Evolutionary conservation across 345 rosid genomes (phyloP).

Genomic region (Noccaea caerulescens): DNA sequence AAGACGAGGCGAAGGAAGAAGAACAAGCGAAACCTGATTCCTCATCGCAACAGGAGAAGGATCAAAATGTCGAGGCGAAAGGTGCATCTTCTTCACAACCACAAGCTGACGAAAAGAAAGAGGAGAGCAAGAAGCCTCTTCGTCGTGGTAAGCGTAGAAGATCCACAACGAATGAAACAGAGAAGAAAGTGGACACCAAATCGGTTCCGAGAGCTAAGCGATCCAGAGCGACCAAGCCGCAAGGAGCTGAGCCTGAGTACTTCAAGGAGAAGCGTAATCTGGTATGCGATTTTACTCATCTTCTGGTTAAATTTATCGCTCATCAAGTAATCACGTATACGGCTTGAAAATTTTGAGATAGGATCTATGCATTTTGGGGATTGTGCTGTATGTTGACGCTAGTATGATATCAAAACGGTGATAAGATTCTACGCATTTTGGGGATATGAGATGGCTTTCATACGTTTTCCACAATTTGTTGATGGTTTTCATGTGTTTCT

Average conservation of each 20-base stretch:
- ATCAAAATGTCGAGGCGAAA: neutral
- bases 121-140: constrained; percentile 9
- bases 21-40: constrained; percentile 33
- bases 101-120: neutral
- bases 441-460: neutral
- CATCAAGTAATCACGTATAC: neutral
- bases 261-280: constrained; percentile 76
- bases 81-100: constrained; percentile 31
- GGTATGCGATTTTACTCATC: constrained; percentile 45
- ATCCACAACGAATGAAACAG: neutral
- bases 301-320: neutral
- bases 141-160: constrained; percentile 31
- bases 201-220: constrained; percentile 58
- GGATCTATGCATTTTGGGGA: constrained; percentile 6
- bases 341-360: neutral
- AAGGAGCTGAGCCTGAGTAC: constrained; percentile 61
- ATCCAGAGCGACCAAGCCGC: constrained; percentile 52
- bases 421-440: neutral
- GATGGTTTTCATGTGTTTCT: constrained; percentile 20
- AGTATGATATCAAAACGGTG: neutral
- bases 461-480: neutral
- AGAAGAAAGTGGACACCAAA: constrained; percentile 28
- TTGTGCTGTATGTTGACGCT: neutral
- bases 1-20: constrained; percentile 16
- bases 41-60: neutral